A percentile compares a stretch with the other conserved stretches of the same genome.
phyloP scores from a whole-genome alignment of 805 yeast species.

The Candida gorgasii region DNA sequence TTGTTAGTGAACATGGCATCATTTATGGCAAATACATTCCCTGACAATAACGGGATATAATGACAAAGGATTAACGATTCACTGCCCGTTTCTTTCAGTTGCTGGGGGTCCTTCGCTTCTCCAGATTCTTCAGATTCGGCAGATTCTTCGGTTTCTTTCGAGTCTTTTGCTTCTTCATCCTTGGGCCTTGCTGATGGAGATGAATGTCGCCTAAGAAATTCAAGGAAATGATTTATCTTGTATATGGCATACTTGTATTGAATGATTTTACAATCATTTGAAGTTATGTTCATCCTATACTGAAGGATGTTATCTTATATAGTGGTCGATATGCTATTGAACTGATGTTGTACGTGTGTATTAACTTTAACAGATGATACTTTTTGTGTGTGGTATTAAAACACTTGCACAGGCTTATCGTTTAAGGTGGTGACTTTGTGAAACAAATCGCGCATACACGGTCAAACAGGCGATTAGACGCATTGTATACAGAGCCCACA shows the following conservation, averaged over 20 bases:
- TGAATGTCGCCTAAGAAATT: conserved; percentile 25
- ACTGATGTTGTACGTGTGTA: no score
- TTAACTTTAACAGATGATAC: no score
- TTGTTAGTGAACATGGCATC: conserved; percentile 31
- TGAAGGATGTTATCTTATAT: no score
- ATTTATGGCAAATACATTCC: conserved; percentile 38
- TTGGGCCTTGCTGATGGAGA: no score
- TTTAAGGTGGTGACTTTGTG: neutral
- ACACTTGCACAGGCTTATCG: no score
- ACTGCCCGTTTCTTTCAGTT: conserved; percentile 13
- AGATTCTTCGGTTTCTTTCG: no score
- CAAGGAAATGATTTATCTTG: conserved; percentile 43
- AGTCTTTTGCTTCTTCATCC: no score
- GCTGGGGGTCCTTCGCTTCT: neutral
- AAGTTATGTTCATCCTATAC: conserved; percentile 18
- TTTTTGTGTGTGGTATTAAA: no score
- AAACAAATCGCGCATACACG: neutral
- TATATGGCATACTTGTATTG: conserved; percentile 57
- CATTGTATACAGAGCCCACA: neutral
- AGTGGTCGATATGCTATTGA: no score
- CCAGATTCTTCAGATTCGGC: no score
- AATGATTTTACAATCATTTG: conserved; percentile 56
- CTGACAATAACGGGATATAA: conserved; percentile 32
- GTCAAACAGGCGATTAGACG: no score
- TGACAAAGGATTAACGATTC: conserved; percentile 24